Evolutionary conservation across 2,329 filamentous ascomycete species (phyloP), one percentile per base, ranked within the genome.

Genomic region (Emmonsiellopsis sp.): DNA sequence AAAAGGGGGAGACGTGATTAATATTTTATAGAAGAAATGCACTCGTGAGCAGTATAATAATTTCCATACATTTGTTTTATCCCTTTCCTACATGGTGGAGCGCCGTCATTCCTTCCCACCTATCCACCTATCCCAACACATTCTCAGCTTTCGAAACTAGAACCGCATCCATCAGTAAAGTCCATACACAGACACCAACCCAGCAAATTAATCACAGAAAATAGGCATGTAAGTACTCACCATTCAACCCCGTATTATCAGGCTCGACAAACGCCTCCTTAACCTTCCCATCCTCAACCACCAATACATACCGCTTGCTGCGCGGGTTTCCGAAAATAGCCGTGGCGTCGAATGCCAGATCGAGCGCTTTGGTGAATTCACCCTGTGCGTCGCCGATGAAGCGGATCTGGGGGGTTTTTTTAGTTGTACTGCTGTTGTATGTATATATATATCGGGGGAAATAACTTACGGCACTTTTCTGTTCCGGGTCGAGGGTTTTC

Each of bases 261-360:
- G 89, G 85, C 78, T 96, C 92, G 51, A 95, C 82, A 63, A 89
- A 83, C 16, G 86, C 80, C 64, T 85, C 81, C 73, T 85, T 86
- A 62, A 96, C 87, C 73, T 89, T 89, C 61, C 92, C 91, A 63
- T 94, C 76, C 74, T 95, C 84, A 51, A 94, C 76, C 50, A 91
- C 79, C 52, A 95, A 77, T 16, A 87, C 89, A 66, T 95, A 96
- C 50, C 92, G 82, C 82, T 95, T 95, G 73, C 87, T 86, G 59
- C 92, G 83, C 62, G 81, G 76, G 62, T 85, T 84, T 43, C 92
- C 92, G 63, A 97, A 93, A 68, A 95, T 82, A 52, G 86, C 77
- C 10, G 80, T 77, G 50, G 80, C 85, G 59, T 95, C 89, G 65
- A 95, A 96, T 58, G 80, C 80, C 43, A 96, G 79, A 55, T 95